Conservation (phyloP, 306 rosid species). For the Castanea crenata region DNA sequence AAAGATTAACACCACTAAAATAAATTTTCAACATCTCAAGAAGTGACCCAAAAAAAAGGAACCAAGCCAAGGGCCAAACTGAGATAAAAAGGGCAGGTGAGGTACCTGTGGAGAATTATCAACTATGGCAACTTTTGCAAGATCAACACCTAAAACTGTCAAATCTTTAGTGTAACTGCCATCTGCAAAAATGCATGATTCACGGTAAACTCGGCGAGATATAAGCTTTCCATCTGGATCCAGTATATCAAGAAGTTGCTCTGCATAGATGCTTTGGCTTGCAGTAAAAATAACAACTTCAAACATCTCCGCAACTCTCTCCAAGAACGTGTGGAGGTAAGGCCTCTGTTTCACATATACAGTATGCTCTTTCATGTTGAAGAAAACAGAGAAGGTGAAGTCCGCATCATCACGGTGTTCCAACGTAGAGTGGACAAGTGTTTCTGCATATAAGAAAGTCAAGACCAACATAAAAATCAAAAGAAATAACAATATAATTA, state of each 20-base stretch:
- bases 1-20: background rate
- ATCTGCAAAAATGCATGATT: constrained; percentile 84
- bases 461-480: background rate
- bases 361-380: constrained; percentile 83
- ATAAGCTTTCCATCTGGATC: constrained; percentile 80
- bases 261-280: constrained; percentile 96
- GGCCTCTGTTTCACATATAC: constrained; percentile 94
- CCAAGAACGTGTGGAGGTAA: constrained; percentile 74
- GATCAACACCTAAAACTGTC: constrained; percentile 85
- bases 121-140: constrained; percentile 83
- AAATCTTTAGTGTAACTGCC: constrained; percentile 95
- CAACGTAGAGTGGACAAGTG: constrained; percentile 93
- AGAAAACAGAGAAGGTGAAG: constrained; percentile 80
- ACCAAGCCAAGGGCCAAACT: constrained; percentile 18
- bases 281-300: constrained; percentile 94
- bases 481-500: background rate
- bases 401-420: constrained; percentile 79
- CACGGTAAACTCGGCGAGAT: constrained; percentile 82
- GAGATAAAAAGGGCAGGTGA: constrained; percentile 9
- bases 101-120: constrained; percentile 98
- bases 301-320: constrained; percentile 90
- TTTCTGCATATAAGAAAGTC: constrained; percentile 61
- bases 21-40: constrained; percentile 3
- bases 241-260: constrained; percentile 83
- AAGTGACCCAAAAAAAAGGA: background rate